Conservation (phyloP, 257 asterid genomes). For the Solanum piurae region DNA sequence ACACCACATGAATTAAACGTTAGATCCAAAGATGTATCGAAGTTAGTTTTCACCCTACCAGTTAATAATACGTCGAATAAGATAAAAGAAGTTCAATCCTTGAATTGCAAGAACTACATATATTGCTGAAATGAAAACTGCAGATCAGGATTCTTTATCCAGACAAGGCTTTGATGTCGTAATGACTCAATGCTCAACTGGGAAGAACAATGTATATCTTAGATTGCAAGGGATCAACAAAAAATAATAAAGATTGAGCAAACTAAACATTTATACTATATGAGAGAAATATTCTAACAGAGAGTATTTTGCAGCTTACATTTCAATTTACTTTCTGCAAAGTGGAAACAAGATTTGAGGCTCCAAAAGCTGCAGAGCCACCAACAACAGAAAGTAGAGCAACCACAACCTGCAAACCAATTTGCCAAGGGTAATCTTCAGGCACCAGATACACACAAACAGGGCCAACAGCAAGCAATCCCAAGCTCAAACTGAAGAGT, state of each 20-base stretch:
- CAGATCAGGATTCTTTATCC: constrained; percentile 8
- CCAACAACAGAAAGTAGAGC: constrained; percentile 49
- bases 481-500: constrained; percentile 46
- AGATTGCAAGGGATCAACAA: neutral
- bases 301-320: neutral
- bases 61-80: neutral
- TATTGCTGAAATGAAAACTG: neutral
- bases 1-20: neutral
- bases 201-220: neutral
- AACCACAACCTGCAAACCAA: constrained; percentile 52
- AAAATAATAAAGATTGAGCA: neutral
- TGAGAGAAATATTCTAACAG: neutral
- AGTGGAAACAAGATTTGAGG: constrained; percentile 73
- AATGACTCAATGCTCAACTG: neutral
- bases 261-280: neutral
- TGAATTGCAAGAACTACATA: neutral
- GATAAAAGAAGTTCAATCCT: neutral
- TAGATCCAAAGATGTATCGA: neutral
- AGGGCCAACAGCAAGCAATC: constrained; percentile 53
- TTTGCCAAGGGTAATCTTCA: constrained; percentile 77
- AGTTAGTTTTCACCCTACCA: neutral
- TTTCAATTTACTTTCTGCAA: constrained; percentile 46
- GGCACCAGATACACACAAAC: constrained; percentile 60
- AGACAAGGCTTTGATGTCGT: neutral
- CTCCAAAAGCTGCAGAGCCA: constrained; percentile 90